Percentiles rank a stretch among this genome's conserved stretches.
These are phyloP conservation scores for Cyberlindnera mississippiensis DNA, from an alignment of 805 yeast genomes.

Conservation along the genomic window DNA sequence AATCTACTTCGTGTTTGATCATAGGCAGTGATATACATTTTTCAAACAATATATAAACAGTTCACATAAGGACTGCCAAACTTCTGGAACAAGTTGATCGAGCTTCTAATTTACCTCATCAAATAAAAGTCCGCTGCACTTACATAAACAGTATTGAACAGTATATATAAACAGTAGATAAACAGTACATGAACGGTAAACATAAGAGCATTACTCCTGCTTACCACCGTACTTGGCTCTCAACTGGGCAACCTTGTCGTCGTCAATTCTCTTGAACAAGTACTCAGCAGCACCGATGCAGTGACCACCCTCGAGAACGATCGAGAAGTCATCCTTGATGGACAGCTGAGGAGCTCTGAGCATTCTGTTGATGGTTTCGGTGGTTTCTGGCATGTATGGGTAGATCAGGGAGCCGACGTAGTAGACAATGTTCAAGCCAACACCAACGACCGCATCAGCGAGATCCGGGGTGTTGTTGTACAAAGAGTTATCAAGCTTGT, in stretches of 20 bases:
- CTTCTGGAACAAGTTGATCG: no score
- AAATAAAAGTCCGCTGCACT: no score
- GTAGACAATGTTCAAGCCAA: conserved; percentile 85
- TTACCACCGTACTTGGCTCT: conserved; percentile 82
- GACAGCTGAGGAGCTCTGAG: conserved; percentile 76
- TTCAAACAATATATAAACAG: no score
- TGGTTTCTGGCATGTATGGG: conserved; percentile 90
- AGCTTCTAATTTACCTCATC: no score
- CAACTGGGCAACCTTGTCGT: conserved; percentile 83
- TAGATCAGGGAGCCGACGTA: conserved; percentile 74
- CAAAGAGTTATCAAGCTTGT: conserved; percentile 86
- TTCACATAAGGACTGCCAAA: no score
- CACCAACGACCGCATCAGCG: conserved; percentile 89
- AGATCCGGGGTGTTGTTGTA: conserved; percentile 71
- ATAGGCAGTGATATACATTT: no score
- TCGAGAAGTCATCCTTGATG: conserved; percentile 71
- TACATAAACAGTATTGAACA: no score
- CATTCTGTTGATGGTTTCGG: conserved; percentile 66
- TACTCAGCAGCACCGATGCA: conserved; percentile 88
- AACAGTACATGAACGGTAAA: neutral
- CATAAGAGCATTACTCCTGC: conserved; percentile 31
- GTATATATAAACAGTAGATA: no score
- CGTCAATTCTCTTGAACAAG: conserved; percentile 89
- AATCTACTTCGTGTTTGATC: no score
- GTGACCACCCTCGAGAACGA: conserved; percentile 74